Conservation (phyloP, 73 alveolate genomes). For the Breviolum minutum region DNA sequence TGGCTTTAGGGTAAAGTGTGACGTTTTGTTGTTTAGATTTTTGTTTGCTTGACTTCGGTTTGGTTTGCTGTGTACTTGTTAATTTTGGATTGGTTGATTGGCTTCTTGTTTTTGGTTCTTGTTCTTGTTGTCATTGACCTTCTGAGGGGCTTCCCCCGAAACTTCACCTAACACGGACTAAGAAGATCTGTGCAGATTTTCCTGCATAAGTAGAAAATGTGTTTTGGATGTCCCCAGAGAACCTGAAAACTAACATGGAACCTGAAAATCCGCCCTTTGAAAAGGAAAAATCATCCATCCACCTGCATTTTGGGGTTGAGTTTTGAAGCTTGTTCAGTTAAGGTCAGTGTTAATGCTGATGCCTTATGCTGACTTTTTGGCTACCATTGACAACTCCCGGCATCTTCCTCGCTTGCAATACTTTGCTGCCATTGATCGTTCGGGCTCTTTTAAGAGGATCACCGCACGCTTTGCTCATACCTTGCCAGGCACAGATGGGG, state of each 20-base stretch:
- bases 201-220: too few relatives aligned
- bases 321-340: neutral
- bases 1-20: too few relatives aligned
- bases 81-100: too few relatives aligned
- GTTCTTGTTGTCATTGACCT: too few relatives aligned
- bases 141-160: too few relatives aligned
- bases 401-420: conserved; percentile 1
- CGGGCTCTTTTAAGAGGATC: conserved; percentile 57
- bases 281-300: neutral
- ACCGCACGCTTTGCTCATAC: conserved; percentile 61
- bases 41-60: too few relatives aligned
- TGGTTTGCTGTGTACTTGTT: too few relatives aligned
- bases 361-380: conserved; percentile 79
- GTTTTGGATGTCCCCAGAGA: neutral
- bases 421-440: conserved; percentile 74
- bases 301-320: too few relatives aligned
- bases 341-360: conserved; percentile 85
- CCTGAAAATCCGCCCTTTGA: neutral
- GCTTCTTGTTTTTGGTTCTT: too few relatives aligned
- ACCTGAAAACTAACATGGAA: neutral
- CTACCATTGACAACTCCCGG: conserved; percentile 74
- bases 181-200: too few relatives aligned
- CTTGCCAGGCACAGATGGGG: neutral
- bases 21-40: too few relatives aligned
- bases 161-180: too few relatives aligned